phyloP scores from a whole-genome alignment of 257 asterid species.

The Solanum clarkiae region DNA sequence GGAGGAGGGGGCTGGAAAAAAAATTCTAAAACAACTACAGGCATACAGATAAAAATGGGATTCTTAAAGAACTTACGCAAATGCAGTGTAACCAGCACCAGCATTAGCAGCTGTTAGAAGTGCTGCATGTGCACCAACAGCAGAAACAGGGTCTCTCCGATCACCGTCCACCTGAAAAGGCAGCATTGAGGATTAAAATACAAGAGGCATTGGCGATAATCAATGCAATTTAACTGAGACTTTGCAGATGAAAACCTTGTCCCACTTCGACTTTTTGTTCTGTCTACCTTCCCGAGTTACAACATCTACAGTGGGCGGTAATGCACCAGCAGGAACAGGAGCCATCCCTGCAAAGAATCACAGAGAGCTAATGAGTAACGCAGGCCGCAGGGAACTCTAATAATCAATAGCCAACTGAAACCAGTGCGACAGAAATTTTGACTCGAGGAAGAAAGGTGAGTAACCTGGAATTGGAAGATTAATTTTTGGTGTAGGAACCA shows the following conservation, averaged over 20 bases:
- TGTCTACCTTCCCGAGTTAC: slow-evolving; percentile 69
- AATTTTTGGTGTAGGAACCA: slow-evolving; percentile 51
- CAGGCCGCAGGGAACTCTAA: not conserved
- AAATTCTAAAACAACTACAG: not conserved
- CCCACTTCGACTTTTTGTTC: slow-evolving; percentile 97
- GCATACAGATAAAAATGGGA: not conserved
- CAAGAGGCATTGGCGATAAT: not conserved
- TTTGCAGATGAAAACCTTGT: slow-evolving; percentile 48
- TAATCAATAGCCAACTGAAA: not conserved
- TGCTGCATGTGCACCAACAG: slow-evolving; percentile 63
- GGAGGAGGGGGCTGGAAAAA: not conserved
- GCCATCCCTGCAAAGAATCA: not conserved
- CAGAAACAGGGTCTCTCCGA: slow-evolving; percentile 46
- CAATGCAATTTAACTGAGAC: slow-evolving; percentile 2
- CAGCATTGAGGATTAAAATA: not conserved
- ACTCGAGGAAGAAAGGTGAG: not conserved
- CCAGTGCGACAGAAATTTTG: not conserved
- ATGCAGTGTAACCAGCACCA: slow-evolving; percentile 91
- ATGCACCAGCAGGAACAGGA: slow-evolving; percentile 5
- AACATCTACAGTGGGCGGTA: slow-evolving; percentile 29
- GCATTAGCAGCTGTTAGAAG: slow-evolving; percentile 71
- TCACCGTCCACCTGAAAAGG: slow-evolving; percentile 69
- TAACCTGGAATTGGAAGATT: slow-evolving; percentile 60
- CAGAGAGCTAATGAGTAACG: not conserved
- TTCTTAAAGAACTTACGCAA: slow-evolving; percentile 54